Percentiles rank a stretch among this genome's conserved stretches.
These are phyloP conservation scores for Boletus pseudopeckii DNA, from an alignment of 768 basidiomycete species.

Conservation along the genomic window DNA sequence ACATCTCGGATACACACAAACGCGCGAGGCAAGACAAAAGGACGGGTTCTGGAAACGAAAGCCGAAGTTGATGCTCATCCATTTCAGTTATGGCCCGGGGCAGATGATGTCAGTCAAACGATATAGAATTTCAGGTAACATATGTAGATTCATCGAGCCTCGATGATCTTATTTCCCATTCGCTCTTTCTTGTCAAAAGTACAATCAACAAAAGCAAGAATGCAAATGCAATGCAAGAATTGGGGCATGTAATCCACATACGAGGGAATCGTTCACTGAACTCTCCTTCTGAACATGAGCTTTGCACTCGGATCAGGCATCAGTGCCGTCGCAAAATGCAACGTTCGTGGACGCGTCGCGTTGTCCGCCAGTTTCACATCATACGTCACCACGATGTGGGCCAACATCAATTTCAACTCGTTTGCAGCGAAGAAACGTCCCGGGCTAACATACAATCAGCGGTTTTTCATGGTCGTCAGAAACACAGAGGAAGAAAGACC, in stretches of 20 bases:
- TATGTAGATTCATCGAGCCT: background rate
- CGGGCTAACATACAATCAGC: background rate
- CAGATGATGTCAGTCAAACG: background rate
- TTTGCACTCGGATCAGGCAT: background rate
- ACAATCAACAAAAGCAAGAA: background rate
- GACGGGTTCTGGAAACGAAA: too few species aligned
- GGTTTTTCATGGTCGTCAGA: background rate
- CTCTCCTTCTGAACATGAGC: background rate
- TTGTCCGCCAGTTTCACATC: conserved; percentile 2
- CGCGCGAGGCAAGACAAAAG: too few species aligned
- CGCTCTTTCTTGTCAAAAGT: too few species aligned
- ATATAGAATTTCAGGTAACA: background rate
- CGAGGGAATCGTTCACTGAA: background rate
- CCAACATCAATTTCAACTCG: conserved; percentile 14
- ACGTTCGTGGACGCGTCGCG: background rate
- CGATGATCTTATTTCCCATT: background rate
- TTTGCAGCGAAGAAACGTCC: conserved; percentile 15
- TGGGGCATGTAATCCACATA: background rate
- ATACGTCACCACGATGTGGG: conserved; percentile 11
- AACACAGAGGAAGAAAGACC: too few species aligned
- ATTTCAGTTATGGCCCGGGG: background rate
- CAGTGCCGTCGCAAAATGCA: background rate
- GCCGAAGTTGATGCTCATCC: too few species aligned
- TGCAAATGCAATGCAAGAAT: background rate
- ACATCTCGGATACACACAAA: too few species aligned